Percentiles rank a stretch among this genome's conserved stretches.
Conservation (phyloP, 2,329 filamentous ascomycete species). For the Cladosporium cucumerinum region DNA sequence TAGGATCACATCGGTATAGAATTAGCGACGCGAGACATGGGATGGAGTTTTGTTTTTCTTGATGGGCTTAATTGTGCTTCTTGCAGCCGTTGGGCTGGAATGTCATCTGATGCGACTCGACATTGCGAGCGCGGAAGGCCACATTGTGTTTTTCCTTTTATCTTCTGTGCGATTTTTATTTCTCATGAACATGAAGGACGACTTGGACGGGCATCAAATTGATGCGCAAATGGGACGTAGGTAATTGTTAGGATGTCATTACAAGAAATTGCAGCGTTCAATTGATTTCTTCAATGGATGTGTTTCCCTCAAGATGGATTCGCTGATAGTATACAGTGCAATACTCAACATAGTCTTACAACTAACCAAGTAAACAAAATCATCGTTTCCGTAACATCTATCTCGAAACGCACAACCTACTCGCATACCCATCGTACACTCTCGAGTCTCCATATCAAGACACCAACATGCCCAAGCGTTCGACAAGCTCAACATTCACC, state of each 20-base stretch:
- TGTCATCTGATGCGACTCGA: not conserved
- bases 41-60: not conserved
- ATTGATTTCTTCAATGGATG: not conserved
- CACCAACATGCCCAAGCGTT: not conserved
- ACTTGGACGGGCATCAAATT: not conserved
- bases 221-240: not conserved
- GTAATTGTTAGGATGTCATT: slow-evolving; percentile 1
- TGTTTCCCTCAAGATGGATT: not conserved
- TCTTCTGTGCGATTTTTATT: not conserved
- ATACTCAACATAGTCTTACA: not conserved
- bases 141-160: not conserved
- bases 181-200: not conserved
- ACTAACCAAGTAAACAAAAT: not conserved
- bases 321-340: not conserved
- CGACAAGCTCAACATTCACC: not conserved
- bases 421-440: not conserved
- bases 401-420: not conserved
- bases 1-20: not conserved
- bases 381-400: not conserved
- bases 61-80: not conserved
- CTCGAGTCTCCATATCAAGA: not conserved
- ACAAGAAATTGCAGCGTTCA: not conserved
- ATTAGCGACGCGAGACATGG: not conserved
- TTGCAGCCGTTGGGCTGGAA: not conserved
- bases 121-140: not conserved